Percentiles rank a stretch among this genome's conserved stretches.
These are phyloP conservation scores for Naganishia kalamii DNA, from an alignment of 768 basidiomycete species.

Conservation along the genomic window DNA sequence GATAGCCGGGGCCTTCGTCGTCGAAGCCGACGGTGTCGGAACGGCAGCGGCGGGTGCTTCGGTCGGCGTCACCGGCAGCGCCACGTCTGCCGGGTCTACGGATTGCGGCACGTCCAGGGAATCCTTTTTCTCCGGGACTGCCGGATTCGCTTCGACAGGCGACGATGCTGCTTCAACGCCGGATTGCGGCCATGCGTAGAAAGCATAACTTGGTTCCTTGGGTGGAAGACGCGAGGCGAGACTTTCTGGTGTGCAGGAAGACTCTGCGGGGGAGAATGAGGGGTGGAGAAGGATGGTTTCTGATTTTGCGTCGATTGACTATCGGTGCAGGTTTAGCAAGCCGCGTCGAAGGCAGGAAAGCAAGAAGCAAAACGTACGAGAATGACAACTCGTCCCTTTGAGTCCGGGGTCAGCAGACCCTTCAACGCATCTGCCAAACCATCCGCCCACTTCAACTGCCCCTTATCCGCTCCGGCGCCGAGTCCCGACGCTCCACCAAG, in stretches of 20 bases:
- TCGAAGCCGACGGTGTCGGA: not conserved
- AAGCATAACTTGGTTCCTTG: constrained; percentile 41
- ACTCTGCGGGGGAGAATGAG: constrained; percentile 46
- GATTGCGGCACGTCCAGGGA: not conserved
- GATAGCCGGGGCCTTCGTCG: constrained; percentile 24
- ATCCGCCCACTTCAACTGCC: constrained; percentile 54
- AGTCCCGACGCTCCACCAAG: not conserved
- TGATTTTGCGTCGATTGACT: constrained; percentile 63
- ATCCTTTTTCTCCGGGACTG: constrained; percentile 2
- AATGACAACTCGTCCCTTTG: constrained; percentile 56
- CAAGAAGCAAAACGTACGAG: constrained; percentile 53
- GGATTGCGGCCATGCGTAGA: constrained; percentile 42
- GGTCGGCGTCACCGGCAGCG: not conserved
- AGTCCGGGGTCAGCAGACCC: constrained; percentile 53
- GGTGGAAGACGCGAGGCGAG: constrained; percentile 34
- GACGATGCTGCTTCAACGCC: constrained; percentile 11
- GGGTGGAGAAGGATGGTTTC: constrained; percentile 57
- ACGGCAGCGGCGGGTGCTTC: not conserved
- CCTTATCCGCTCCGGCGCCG: constrained; percentile 14
- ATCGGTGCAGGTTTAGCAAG: not conserved
- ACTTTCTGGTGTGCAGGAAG: constrained; percentile 34
- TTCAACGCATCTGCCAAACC: constrained; percentile 62
- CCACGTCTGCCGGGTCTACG: not conserved
- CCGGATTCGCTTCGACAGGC: constrained; percentile 14
- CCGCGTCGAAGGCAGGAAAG: not conserved